Conservation (phyloP, 768 basidiomycete species). For the Lentinula boryana region DNA sequence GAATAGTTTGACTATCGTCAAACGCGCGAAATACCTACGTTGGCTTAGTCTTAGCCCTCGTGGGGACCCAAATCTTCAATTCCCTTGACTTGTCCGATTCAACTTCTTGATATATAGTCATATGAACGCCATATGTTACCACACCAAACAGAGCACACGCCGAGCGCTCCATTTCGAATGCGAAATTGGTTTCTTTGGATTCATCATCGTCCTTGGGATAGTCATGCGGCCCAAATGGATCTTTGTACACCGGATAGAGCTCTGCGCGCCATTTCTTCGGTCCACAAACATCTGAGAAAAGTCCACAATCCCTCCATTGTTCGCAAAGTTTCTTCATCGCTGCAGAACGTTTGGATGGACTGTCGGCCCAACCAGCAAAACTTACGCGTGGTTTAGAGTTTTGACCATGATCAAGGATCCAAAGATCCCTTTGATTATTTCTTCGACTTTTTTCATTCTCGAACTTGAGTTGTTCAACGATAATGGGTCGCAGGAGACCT, state of each 20-base stretch:
- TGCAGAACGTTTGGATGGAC: conserved; percentile 48
- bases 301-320: conserved; percentile 64
- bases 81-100: conserved; percentile 24
- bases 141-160: conserved; percentile 88
- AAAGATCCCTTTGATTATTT: conserved; percentile 27
- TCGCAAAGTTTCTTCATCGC: conserved; percentile 64
- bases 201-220: conserved; percentile 30
- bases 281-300: conserved; percentile 63
- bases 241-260: conserved; percentile 69
- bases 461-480: conserved; percentile 45
- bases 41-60: conserved; percentile 77
- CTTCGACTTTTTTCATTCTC: conserved; percentile 38
- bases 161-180: conserved; percentile 85
- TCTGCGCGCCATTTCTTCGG: conserved; percentile 83
- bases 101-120: conserved; percentile 62
- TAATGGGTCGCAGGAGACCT: conserved; percentile 52
- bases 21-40: conserved; percentile 50
- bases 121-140: conserved; percentile 89
- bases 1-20: background rate
- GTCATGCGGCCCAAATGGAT: conserved; percentile 59
- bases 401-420: conserved; percentile 24
- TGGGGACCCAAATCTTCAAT: conserved; percentile 81
- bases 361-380: conserved; percentile 47
- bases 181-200: conserved; percentile 48
- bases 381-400: conserved; percentile 25